A percentile compares a stretch with the other conserved stretches of the same genome.
These are phyloP conservation scores for Penicillium sp. DNA, from an alignment of 2,329 filamentous ascomycete species.

Conservation along the genomic window DNA sequence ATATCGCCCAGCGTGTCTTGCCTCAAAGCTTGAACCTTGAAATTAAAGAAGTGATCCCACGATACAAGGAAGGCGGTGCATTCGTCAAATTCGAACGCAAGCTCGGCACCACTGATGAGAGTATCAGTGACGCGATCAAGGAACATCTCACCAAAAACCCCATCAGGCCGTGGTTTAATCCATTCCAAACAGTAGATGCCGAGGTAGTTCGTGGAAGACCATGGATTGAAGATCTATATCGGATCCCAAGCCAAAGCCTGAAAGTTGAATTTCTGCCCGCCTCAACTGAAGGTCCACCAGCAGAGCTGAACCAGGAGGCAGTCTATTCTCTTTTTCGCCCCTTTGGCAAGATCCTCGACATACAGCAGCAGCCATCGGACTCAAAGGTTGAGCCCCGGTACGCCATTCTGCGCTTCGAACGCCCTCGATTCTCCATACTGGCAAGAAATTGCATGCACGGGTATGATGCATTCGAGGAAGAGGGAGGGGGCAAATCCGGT, in stretches of 20 bases:
- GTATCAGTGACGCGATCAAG: slow-evolving; percentile 63
- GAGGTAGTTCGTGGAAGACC: slow-evolving; percentile 78
- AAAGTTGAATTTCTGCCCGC: slow-evolving; percentile 82
- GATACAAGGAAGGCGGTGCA: slow-evolving; percentile 86
- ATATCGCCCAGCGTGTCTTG: slow-evolving; percentile 61
- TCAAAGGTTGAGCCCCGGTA: slow-evolving; percentile 82
- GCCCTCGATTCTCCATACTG: slow-evolving; percentile 75
- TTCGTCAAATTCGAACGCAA: slow-evolving; percentile 80
- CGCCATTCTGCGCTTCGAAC: slow-evolving; percentile 75
- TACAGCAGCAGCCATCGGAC: slow-evolving; percentile 76
- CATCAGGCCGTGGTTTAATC: slow-evolving; percentile 87
- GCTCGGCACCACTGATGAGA: slow-evolving; percentile 46
- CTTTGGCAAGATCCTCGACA: slow-evolving; percentile 89
- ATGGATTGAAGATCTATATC: slow-evolving; percentile 90
- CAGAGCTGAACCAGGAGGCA: slow-evolving; percentile 81
- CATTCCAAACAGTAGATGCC: slow-evolving; percentile 69
- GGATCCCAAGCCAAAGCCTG: slow-evolving; percentile 73
- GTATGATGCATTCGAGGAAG: slow-evolving; percentile 65
- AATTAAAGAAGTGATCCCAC: slow-evolving; percentile 77
- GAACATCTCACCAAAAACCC: slow-evolving; percentile 67
- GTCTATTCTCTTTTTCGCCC: slow-evolving; percentile 83
- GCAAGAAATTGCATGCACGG: slow-evolving; percentile 93
- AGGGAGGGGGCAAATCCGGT: slow-evolving; percentile 72
- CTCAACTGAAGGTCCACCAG: slow-evolving; percentile 67
- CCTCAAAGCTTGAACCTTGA: slow-evolving; percentile 64